Base-by-base conservation (phyloP, 2,329 filamentous ascomycete genomes). In the Hymenoscyphus fructigenus region DNA sequence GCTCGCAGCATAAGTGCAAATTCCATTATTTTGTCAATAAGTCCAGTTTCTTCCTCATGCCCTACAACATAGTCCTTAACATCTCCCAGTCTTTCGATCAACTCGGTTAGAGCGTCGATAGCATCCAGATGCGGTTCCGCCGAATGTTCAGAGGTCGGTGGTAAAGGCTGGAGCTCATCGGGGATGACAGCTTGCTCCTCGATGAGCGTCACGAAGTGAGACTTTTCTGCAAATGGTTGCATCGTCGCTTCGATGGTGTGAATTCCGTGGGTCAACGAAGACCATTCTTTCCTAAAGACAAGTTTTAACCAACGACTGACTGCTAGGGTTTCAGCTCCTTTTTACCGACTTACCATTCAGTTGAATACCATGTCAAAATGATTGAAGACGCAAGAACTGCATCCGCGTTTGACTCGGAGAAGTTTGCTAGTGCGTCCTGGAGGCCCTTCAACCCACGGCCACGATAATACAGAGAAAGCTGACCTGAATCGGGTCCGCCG, bases 361-460 rank as follows among this genome's bases (percentile, higher is more conserved):
- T 36, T 17, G 62, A 47, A 34, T 66, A 63, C 65, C 65, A 68
- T 15, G 65, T 56, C 20, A 68, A 47, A 28, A 66, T 57, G 3
- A 68, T 59, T 15, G 65, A 67, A 12, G 65, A 56, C 10, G 62
- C 61, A 44, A 68, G 59, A n/a, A 64, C 59, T 32, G 65, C 65
- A 63, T 68, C 66, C 9, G 66, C 59, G 55, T 68, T 68, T 12
- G 44, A 57, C 32, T 63, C 50, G 2, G 65, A 65, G 26, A 68
- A 68, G 26, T 60, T 57, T 28, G 28, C 53, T 17, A 68, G 56
- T n/a, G 60, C 62, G 38, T 60, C 56, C 59, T 68, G 66, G n/a
- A 67, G 63, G 15, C 62, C 62, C 34, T 60, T 64, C 47, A 64
- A 57, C 15, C 62, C 62, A 32, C 62, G 44, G 9, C 62, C 62